Evolutionary conservation across 345 rosid species (phyloP).

Genomic region (Rhodamnia rubescens): DNA sequence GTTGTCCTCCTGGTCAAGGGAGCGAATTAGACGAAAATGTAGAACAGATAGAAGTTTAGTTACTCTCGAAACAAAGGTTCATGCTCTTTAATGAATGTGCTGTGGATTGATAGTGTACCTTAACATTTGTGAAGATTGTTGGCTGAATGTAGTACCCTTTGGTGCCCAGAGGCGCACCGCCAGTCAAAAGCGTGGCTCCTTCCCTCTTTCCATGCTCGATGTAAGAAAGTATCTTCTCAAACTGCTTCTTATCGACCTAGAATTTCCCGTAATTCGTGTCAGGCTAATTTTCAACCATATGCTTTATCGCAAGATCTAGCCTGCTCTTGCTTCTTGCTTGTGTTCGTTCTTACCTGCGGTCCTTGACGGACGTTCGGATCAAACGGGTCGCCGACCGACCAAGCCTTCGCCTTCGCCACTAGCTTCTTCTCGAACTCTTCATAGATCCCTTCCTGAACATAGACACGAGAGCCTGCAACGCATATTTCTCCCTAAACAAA

Average conservation of each 20-base stretch:
- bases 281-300: background rate
- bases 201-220: slow-evolving; percentile 56
- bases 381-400: slow-evolving; percentile 67
- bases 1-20: slow-evolving; percentile 40
- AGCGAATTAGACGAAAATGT: background rate
- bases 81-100: background rate
- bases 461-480: slow-evolving; percentile 64
- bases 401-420: slow-evolving; percentile 40
- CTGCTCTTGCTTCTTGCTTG: background rate
- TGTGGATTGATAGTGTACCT: slow-evolving; percentile 13
- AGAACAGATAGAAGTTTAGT: background rate
- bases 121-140: slow-evolving; percentile 55
- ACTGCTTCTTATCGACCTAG: slow-evolving; percentile 47
- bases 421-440: slow-evolving; percentile 40
- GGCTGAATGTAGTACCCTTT: slow-evolving; percentile 70
- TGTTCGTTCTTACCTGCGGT: slow-evolving; percentile 45
- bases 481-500: slow-evolving; percentile 57
- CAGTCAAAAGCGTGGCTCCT: slow-evolving; percentile 55
- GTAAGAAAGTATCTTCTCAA: slow-evolving; percentile 43
- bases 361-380: slow-evolving; percentile 38
- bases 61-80: background rate
- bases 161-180: slow-evolving; percentile 31
- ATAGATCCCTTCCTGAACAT: slow-evolving; percentile 68
- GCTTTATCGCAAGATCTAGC: background rate
- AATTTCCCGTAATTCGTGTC: background rate